phyloP scores from a whole-genome alignment of 2,329 filamentous ascomycete species.

The Claviceps paspali region DNA sequence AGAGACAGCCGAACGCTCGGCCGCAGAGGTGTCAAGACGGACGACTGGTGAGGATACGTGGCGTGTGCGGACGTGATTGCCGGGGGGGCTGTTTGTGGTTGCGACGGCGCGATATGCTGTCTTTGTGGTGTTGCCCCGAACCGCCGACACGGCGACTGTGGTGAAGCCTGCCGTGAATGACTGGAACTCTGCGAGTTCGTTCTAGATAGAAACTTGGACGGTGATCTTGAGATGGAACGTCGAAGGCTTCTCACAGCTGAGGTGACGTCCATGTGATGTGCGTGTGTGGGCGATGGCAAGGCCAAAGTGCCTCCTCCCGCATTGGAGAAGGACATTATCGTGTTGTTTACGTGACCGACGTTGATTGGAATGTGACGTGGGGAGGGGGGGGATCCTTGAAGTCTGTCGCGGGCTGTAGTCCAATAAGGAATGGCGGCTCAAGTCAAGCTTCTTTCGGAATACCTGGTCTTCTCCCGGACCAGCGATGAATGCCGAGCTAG shows the following conservation, averaged over 20 bases:
- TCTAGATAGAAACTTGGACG: constrained; percentile 64
- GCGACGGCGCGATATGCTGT: constrained; percentile 16
- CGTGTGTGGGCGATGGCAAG: constrained; percentile 71
- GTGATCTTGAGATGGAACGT: constrained; percentile 82
- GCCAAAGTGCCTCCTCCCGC: constrained; percentile 63
- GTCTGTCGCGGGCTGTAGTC: constrained; percentile 11
- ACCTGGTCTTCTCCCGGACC: background rate
- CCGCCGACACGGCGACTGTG: constrained; percentile 37
- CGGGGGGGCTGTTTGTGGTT: constrained; percentile 21
- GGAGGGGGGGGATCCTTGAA: constrained; percentile 1
- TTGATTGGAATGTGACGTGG: constrained; percentile 14
- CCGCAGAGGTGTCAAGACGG: constrained; percentile 48
- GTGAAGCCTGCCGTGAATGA: constrained; percentile 29
- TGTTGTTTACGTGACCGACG: constrained; percentile 15
- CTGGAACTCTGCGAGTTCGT: constrained; percentile 32
- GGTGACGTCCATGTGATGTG: constrained; percentile 68
- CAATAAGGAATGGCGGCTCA: constrained; percentile 13
- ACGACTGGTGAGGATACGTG: constrained; percentile 23
- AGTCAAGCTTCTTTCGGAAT: constrained; percentile 4
- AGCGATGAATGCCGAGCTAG: background rate
- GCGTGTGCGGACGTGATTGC: constrained; percentile 15
- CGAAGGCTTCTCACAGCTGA: constrained; percentile 70
- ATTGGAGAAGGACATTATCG: constrained; percentile 38
- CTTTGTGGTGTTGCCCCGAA: constrained; percentile 23
- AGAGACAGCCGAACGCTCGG: constrained; percentile 52